A percentile compares a stretch with the other conserved stretches of the same genome.
Evolutionary conservation across 176 grass and related monocot species (phyloP).

Genomic region (Rhynchospora tenuis): DNA sequence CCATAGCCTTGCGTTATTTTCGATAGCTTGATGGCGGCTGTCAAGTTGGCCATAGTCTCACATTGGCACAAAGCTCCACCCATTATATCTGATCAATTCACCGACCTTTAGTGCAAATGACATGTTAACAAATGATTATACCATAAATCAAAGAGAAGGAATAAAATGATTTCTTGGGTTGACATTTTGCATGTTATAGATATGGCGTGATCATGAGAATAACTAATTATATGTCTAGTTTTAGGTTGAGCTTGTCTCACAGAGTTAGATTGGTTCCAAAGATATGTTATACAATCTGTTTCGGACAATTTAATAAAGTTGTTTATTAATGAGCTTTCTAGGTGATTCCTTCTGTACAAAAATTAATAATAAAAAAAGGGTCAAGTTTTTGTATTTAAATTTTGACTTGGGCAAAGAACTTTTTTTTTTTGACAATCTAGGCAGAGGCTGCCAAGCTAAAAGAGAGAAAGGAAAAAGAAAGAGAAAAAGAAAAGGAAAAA

Average conservation of each 20-base stretch:
- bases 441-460: too few species aligned
- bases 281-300: too few species aligned
- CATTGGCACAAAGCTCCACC: too few species aligned
- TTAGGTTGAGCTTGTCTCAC: neutral
- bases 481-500: too few species aligned
- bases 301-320: neutral
- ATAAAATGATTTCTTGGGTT: neutral
- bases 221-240: neutral
- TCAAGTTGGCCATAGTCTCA: too few species aligned
- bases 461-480: too few species aligned
- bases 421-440: too few species aligned
- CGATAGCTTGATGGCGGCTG: too few species aligned
- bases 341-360: neutral
- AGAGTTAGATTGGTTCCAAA: too few species aligned
- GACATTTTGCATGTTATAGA: neutral
- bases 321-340: neutral
- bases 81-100: neutral
- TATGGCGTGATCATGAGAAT: neutral
- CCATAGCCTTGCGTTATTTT: too few species aligned
- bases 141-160: neutral
- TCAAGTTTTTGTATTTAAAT: neutral
- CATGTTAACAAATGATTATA: neutral
- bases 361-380: neutral
- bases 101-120: neutral
- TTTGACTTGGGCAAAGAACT: neutral